Evolutionary conservation across 257 asterid species (phyloP).

Genomic region (Dorcoceras hygrometricum): DNA sequence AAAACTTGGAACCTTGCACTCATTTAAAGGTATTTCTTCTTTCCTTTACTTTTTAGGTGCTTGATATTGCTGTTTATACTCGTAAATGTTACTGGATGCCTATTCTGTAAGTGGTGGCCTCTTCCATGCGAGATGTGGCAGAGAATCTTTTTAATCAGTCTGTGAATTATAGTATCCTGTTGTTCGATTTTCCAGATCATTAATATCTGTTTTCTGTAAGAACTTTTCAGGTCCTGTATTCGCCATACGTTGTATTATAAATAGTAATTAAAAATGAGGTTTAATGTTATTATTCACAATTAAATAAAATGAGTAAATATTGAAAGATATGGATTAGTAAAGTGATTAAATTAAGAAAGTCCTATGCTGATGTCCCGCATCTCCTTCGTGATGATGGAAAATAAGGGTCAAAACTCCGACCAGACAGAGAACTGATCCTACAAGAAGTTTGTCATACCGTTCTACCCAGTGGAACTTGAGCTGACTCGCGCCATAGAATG

Average conservation of each 20-base stretch:
- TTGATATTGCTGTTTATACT: not conserved
- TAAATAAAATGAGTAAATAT: no score
- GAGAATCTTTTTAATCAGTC: not conserved
- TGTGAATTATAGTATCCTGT: not conserved
- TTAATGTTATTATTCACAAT: no score
- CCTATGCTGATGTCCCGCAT: slow-evolving; percentile 53
- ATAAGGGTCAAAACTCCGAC: slow-evolving; percentile 89
- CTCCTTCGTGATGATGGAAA: slow-evolving; percentile 70
- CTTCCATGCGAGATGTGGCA: not conserved
- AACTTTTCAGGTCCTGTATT: slow-evolving; percentile 53
- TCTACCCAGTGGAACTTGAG: slow-evolving; percentile 98
- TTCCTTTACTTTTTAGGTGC: not conserved
- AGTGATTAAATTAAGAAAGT: no score
- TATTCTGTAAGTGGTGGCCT: not conserved
- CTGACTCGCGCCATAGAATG: slow-evolving; percentile 97
- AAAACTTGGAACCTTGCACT: slow-evolving; percentile 56
- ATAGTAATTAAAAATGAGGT: no score
- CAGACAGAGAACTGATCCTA: slow-evolving; percentile 83
- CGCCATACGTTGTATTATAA: no score
- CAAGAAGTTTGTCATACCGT: slow-evolving; percentile 93
- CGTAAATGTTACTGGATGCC: not conserved
- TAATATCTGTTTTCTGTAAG: slow-evolving; percentile 11
- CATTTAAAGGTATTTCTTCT: slow-evolving; percentile 54
- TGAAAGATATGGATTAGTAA: no score
- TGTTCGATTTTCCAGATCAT: not conserved